A percentile compares a stretch with the other conserved stretches of the same genome.
phyloP scores from a whole-genome alignment of 192 early-diverging fungal genomes.

The Linnemannia elongata region DNA sequence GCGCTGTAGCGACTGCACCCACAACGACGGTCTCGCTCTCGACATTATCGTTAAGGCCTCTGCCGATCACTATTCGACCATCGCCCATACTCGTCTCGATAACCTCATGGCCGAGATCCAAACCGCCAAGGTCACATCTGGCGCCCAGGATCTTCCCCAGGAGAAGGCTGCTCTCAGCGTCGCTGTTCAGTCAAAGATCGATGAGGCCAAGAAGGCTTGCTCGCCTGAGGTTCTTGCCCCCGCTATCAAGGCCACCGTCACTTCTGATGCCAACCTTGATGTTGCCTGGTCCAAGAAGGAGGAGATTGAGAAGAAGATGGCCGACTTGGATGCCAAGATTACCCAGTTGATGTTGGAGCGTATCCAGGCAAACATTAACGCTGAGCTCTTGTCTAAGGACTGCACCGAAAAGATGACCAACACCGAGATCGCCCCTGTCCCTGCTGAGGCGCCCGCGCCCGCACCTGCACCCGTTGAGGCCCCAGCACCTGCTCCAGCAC shows the following conservation, averaged over 20 bases:
- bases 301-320: slow-evolving; percentile 31
- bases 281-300: slow-evolving; percentile 35
- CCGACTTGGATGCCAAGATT: slow-evolving; percentile 14
- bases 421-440: slow-evolving; percentile 24
- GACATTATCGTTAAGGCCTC: slow-evolving; percentile 34
- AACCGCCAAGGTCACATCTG: slow-evolving; percentile 28
- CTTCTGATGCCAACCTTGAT: slow-evolving; percentile 10
- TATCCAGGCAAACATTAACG: slow-evolving; percentile 29
- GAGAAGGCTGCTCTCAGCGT: slow-evolving; percentile 23
- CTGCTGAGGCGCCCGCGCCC: background rate
- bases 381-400: slow-evolving; percentile 46
- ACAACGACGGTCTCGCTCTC: slow-evolving; percentile 12
- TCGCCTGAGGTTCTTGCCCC: slow-evolving; percentile 24
- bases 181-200: slow-evolving; percentile 28
- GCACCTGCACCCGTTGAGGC: background rate
- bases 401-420: slow-evolving; percentile 51
- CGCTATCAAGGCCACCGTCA: slow-evolving; percentile 23
- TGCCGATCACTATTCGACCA: slow-evolving; percentile 35
- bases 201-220: slow-evolving; percentile 38
- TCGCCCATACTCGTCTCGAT: slow-evolving; percentile 29
- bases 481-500: background rate
- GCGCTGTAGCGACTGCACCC: slow-evolving; percentile 24
- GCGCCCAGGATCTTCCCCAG: slow-evolving; percentile 18
- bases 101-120: slow-evolving; percentile 31
- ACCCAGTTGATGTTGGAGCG: slow-evolving; percentile 19